A percentile compares a stretch with the other conserved stretches of the same genome.
Conservation (phyloP, 192 early-diverging fungal species). For the Coemansia sp. region DNA sequence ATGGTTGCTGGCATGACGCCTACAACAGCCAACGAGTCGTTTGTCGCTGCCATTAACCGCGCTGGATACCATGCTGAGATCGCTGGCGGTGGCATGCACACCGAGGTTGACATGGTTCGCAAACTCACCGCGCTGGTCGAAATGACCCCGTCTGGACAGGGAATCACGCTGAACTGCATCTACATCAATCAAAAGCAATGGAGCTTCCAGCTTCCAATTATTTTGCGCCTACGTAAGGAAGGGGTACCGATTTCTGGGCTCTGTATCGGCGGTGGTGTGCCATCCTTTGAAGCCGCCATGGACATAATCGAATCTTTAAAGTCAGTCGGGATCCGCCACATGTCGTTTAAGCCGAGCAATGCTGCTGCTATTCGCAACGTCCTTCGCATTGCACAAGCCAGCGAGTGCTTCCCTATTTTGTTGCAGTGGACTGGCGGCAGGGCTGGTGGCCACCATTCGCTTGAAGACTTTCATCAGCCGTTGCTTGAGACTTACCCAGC, state of each 20-base stretch:
- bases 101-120: slow-evolving; percentile 65
- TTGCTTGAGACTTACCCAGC: slow-evolving; percentile 67
- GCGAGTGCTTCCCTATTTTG: slow-evolving; percentile 82
- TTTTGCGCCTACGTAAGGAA: slow-evolving; percentile 75
- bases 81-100: slow-evolving; percentile 88
- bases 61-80: slow-evolving; percentile 91
- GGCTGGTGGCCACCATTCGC: slow-evolving; percentile 94
- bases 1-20: slow-evolving; percentile 98
- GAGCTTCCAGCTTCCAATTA: slow-evolving; percentile 77
- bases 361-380: slow-evolving; percentile 78
- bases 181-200: slow-evolving; percentile 89
- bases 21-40: slow-evolving; percentile 73
- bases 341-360: slow-evolving; percentile 83
- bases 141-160: slow-evolving; percentile 73
- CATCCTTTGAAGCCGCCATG: slow-evolving; percentile 78
- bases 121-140: slow-evolving; percentile 76
- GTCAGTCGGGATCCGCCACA: slow-evolving; percentile 72
- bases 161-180: slow-evolving; percentile 87
- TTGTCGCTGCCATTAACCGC: slow-evolving; percentile 84
- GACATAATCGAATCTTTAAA: slow-evolving; percentile 80
- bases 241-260: slow-evolving; percentile 93
- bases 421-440: slow-evolving; percentile 97
- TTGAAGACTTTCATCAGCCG: slow-evolving; percentile 92
- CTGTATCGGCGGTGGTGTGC: slow-evolving; percentile 92
- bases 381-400: slow-evolving; percentile 81